These are phyloP conservation scores for Rhododendron ovatum DNA, from an alignment of 148 eudicot genomes.

Conservation along the genomic window DNA sequence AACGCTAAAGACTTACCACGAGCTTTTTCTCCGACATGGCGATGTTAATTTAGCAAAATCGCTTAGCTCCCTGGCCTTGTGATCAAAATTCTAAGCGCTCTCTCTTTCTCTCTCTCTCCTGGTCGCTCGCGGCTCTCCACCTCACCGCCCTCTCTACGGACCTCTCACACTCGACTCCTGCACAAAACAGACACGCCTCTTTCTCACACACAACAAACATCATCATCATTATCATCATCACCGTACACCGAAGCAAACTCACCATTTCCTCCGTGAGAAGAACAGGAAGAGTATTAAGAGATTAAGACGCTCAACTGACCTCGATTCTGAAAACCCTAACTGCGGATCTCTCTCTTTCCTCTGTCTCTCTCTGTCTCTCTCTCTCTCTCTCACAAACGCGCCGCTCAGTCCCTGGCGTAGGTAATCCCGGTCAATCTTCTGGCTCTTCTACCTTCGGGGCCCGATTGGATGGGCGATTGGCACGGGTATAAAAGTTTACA, in stretches of 20 bases:
- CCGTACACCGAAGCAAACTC: conserved; percentile 28
- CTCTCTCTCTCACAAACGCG: conserved; percentile 7
- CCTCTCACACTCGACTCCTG: conserved; percentile 91
- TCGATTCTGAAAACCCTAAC: conserved; percentile 8
- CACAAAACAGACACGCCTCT: conserved; percentile 91
- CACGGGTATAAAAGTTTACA: too few relatives aligned
- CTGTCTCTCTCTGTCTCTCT: neutral
- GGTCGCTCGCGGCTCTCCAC: conserved; percentile 21
- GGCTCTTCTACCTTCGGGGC: neutral
- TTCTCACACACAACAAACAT: conserved; percentile 78
- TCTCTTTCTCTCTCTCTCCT: conserved; percentile 5
- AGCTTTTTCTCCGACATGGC: conserved; percentile 77
- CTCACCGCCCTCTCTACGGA: conserved; percentile 41
- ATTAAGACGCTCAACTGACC: conserved; percentile 12
- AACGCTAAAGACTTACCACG: conserved; percentile 50
- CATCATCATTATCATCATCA: conserved; percentile 38
- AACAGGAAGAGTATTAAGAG: neutral
- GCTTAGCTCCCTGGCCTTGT: neutral
- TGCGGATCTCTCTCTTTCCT: neutral
- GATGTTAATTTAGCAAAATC: neutral
- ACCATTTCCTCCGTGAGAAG: conserved; percentile 13
- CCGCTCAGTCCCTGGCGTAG: conserved; percentile 9
- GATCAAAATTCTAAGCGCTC: neutral
- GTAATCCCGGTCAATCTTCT: neutral
- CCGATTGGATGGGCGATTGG: too few relatives aligned